These are phyloP conservation scores for Didymella arachidicola DNA, from an alignment of 2,329 filamentous ascomycete species.

Conservation along the genomic window DNA sequence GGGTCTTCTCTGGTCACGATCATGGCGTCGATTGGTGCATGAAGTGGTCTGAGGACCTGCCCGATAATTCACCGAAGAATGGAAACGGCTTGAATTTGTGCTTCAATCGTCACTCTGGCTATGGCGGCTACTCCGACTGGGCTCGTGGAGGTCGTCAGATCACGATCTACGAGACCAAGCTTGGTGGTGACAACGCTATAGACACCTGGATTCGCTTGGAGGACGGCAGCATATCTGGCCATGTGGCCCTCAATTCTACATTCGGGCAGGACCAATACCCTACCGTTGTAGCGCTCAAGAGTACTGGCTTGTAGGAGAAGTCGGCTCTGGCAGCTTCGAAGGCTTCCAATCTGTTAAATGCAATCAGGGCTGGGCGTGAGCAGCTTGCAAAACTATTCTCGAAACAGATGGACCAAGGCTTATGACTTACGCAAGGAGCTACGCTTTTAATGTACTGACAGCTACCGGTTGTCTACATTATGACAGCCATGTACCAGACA, in stretches of 20 bases:
- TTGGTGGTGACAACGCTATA: slow-evolving; percentile 52
- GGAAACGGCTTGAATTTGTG: slow-evolving; percentile 61
- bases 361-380: background rate
- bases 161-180: slow-evolving; percentile 54
- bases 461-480: background rate
- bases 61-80: slow-evolving; percentile 39
- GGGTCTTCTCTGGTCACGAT: slow-evolving; percentile 70
- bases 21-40: slow-evolving; percentile 58
- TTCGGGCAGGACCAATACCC: slow-evolving; percentile 66
- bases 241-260: slow-evolving; percentile 65
- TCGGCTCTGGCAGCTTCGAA: background rate
- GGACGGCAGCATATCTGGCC: slow-evolving; percentile 60
- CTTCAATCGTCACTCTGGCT: slow-evolving; percentile 71
- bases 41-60: slow-evolving; percentile 48
- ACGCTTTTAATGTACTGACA: background rate
- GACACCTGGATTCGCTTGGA: slow-evolving; percentile 71
- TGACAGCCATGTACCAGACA: background rate
- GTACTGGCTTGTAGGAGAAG: slow-evolving; percentile 3
- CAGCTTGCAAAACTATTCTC: slow-evolving; percentile 1
- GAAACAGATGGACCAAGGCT: background rate
- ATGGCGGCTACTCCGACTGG: slow-evolving; percentile 73
- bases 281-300: slow-evolving; percentile 20
- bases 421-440: background rate
- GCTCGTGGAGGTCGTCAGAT: slow-evolving; percentile 68
- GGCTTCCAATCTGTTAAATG: background rate